phyloP scores from a whole-genome alignment of 306 rosid species.

The Vicia faba region DNA sequence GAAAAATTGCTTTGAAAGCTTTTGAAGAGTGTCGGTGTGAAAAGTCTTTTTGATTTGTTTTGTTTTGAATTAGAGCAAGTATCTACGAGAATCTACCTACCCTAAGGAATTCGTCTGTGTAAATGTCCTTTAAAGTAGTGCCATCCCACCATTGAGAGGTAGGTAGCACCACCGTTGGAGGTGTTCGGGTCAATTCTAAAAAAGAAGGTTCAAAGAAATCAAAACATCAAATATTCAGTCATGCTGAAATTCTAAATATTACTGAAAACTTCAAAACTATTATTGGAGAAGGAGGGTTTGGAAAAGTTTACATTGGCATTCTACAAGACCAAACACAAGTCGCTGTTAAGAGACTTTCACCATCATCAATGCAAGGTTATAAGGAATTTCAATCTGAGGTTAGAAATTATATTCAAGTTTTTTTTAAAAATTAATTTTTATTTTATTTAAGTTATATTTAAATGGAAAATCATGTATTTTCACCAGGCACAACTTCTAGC shows the following conservation, averaged over 20 bases:
- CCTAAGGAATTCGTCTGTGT: no score
- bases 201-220: neutral
- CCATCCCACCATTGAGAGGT: no score
- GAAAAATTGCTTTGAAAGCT: no score
- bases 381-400: constrained; percentile 49
- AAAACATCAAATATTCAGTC: constrained; percentile 35
- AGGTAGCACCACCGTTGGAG: no score
- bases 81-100: no score
- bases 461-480: no score
- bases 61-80: no score
- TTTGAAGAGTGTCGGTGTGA: no score
- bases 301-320: constrained; percentile 44
- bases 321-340: constrained; percentile 39
- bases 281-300: constrained; percentile 59
- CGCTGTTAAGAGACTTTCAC: constrained; percentile 50
- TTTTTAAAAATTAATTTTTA: no score
- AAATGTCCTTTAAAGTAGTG: no score
- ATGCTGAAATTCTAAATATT: constrained; percentile 36
- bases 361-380: constrained; percentile 45
- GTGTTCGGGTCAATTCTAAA: no score
- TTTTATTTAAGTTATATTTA: neutral
- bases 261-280: constrained; percentile 43
- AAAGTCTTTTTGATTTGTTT: no score
- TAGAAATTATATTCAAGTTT: neutral
- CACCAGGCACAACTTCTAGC: constrained; percentile 19